Evolutionary conservation across 2,329 filamentous ascomycete species (phyloP), one percentile per base, ranked within the genome.

Genomic region (Aspergillus carbonarius): DNA sequence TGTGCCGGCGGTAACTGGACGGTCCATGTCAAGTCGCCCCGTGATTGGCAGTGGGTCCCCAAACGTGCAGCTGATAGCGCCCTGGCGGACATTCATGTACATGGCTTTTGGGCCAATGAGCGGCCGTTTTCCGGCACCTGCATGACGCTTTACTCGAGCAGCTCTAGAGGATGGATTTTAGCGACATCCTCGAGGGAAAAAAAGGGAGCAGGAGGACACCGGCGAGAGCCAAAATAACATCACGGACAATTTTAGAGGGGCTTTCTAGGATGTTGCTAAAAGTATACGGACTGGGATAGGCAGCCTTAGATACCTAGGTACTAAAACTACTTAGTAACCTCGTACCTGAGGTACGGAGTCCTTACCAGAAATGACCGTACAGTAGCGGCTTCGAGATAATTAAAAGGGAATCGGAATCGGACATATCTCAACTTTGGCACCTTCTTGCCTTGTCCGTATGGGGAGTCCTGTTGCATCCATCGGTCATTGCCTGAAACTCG

Each of bases 41-140:
- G 5, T 61, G 58, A 62, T 64, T 64, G 62, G 60, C 32, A 27
- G 46, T 55, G 40, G 42, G 57, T 39, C 53, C 25, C 48, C 17
- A 58, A 63, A 55, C 59, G 64, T 65, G 66, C 66, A 68, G 66
- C 60, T 62, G 66, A 68, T 68, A 64, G 65, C 60, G 63, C 56
- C 61, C 62, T 58, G 47, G 62, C 52, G 60, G 62, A 59, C 56
- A 60, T 63, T 59, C 59, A 58, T 60, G 57, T 63, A 52, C 54
- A 63, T 57, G 59, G 39, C 23, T 50, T 47, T 52, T 50, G 58
- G 53, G 35, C 65, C 48, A 67, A 67, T 67, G 62, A 66, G 47
- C 55, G 55, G 13, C 15, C 13, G 13, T 32, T 35, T 54, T 54
- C 23, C 55, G 57, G 56, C 62, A 61, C 59, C 62, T 64, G 63